Evolutionary conservation across 345 rosid species (phyloP), one percentile per base, ranked within the genome.

Genomic region (Barbarea vulgaris): DNA sequence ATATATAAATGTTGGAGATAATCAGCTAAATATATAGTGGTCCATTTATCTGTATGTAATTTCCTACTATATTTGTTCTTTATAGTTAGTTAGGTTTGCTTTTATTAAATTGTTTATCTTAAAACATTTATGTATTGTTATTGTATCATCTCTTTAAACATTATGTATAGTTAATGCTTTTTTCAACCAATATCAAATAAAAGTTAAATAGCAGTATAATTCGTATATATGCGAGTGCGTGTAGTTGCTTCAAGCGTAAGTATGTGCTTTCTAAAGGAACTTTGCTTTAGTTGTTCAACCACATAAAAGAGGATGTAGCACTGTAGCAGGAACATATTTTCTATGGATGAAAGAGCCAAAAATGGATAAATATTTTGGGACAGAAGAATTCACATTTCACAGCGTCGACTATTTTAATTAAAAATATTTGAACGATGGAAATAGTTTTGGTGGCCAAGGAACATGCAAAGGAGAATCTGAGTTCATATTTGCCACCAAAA

Each of bases 201-300:
- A 36, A 61, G 9, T 19, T 48, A 27, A 22, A 60, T 9, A 18
- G 33, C 8, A 28, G 60, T 31, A 67, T 39, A 59, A 59, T 53
- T 53, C 27, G 41, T 66, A 33, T 46, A 70, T 34, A 56, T 55
- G 46, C 67, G 67, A 64, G 76, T 77, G 75, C 66, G 60, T 33
- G 62, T 70, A 64, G 72, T 77, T 64, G 72, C 80, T 77, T 77
- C 56, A 57, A 48, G 72, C 61, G 72, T 70, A 77, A 77, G 76
- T 55, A 36, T 27, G 12, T 48, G 67, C 61, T 62, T 77, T 77
- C 1, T 9, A 64, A 31, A 11, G 76, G 62, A 63, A 63, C 76
- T 55, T 70, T 55, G 76, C 72, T 70, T 77, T 56, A 70, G 76
- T 70, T 64, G 76, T 77, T 70, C 67, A 48, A 14, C 56, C 39